Evolutionary conservation across 2,329 filamentous ascomycete species (phyloP), one percentile per base, ranked within the genome.

Genomic region (Thielaviopsis cerberus): DNA sequence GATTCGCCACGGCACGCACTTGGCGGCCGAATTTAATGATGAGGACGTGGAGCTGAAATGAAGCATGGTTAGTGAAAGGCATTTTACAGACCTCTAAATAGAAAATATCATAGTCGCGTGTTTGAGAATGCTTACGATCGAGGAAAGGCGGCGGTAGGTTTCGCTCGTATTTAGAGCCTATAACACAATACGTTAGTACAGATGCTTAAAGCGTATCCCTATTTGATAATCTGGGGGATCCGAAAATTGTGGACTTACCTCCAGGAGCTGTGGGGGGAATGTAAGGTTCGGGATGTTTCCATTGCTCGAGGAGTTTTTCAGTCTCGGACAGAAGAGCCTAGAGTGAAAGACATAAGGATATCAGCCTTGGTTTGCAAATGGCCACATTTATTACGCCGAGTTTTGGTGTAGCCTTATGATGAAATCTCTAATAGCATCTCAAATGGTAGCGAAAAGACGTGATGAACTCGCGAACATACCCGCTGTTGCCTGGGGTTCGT

Each of bases 231-330:
- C 41, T 7, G 41, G 41, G 41, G 41, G 23, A 22, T 53, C 45
- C 34, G 10, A 25, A 23, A 51, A 58, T 53, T 22, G 20, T 24
- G 2, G 17, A 67, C 79, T 63, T 75, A 92, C 91, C 92, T 78
- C 92, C 92, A 11, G 92, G 92, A 45, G 92, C 91, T 50, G 88
- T 94, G 15, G 92, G 92, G 63, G 85, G 81, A 64, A 80, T 76
- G 70, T 95, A 97, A 30, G 92, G 90, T 70, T 98, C 92, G 3
- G 92, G 92, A 68, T 98, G 92, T 74, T 97, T 97, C 91, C 91
- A 98, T 71, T 84, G 86, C 67, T 92, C 82, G 62, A 98, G 74
- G 60, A 96, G 69, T 64, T 85, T 85, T 71, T 97, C 90, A 4
- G 92, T 91, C 73, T 96, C 89, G 62, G 82, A 80, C 63, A 97